These are phyloP conservation scores for Euryodendron excelsum DNA, from an alignment of 148 eudicot species.

Conservation along the genomic window DNA sequence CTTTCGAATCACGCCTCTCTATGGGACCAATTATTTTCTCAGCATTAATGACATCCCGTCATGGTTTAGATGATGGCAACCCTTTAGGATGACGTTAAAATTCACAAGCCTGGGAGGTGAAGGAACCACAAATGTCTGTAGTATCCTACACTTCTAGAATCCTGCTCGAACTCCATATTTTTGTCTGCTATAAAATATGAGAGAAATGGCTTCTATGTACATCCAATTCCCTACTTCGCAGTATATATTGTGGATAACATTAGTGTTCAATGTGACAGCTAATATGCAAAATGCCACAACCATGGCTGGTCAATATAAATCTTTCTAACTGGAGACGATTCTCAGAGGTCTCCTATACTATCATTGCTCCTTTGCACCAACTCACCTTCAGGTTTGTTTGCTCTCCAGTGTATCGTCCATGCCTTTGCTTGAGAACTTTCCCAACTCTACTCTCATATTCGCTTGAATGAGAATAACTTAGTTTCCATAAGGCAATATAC, in stretches of 20 bases:
- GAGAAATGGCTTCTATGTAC: neutral
- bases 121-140: neutral
- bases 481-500: neutral
- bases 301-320: neutral
- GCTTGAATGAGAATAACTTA: neutral
- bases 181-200: neutral
- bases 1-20: neutral
- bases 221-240: neutral
- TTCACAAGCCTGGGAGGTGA: neutral
- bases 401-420: too few species aligned
- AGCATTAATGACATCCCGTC: neutral
- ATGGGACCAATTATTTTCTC: neutral
- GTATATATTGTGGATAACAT: neutral
- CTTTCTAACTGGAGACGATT: neutral
- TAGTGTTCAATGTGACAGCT: neutral
- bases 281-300: neutral
- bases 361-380: neutral
- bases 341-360: neutral
- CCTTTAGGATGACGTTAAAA: neutral
- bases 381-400: neutral
- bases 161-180: neutral
- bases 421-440: neutral
- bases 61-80: neutral
- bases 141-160: neutral
- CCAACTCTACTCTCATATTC: neutral